Base-by-base conservation (phyloP, 2,329 filamentous ascomycete genomes). In the Tricladium varicosporioides region DNA sequence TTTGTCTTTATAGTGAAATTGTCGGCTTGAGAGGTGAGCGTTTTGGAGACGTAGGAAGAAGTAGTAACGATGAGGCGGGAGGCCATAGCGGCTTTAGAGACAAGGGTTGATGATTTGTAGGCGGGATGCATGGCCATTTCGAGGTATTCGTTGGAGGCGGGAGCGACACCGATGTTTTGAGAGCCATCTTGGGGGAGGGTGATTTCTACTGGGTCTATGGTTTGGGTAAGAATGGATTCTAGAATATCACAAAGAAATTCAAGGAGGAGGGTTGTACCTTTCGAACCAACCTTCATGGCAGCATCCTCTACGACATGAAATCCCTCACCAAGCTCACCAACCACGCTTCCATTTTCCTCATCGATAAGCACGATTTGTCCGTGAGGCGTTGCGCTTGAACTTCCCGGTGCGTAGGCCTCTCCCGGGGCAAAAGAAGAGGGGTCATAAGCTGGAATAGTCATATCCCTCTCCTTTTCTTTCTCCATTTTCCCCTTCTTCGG, bases 301-400 rank as follows among this genome's bases (percentile, higher is more conserved):
- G 83, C 78, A 63, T 92, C 84, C 69, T 97, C 92, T 14, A 93
- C 79, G 15, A 96, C 82, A 63, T 92, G 79, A 68, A 91, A 93
- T 15, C 87, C 88, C 57, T 93, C 88, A 57, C 88, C 85, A 60
- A 99, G 77, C 75, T 99, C 93, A 47, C 94, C 94, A 27, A 99
- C 89, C 8, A 99, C 89, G 66, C 91, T 95, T 52, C 94, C 94
- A 74, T 99, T 89, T 71, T 97, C 93, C 73, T 99, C 94, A 69
- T 99, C 92, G 14, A 99, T 80, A 9, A 99, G 80, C 5, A 99
- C 93, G 65, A 97, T 93, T 72, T 94, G 86, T 14, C 92, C 90
- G 36, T 83, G 72, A 64, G 85, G 80, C 54, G 67, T 71, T 3
- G 78, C 77, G 66, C 83, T 85, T 52, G 81, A 78, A 65, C 81